phyloP scores from a whole-genome alignment of 345 rosid genomes.

The Lumnitzera littorea region DNA sequence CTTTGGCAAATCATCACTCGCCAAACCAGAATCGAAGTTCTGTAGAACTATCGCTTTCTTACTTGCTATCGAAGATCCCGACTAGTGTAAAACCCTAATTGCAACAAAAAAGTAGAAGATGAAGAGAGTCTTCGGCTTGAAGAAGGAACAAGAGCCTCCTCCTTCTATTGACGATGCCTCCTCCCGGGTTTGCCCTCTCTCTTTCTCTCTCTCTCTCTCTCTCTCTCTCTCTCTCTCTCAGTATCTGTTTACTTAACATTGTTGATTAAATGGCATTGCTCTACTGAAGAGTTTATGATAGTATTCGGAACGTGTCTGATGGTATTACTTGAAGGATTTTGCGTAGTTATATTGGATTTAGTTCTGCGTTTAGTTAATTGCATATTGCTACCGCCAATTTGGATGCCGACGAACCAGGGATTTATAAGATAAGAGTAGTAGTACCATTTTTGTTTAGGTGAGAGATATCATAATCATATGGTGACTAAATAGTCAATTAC shows the following conservation, averaged over 20 bases:
- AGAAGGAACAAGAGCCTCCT: constrained; percentile 83
- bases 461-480: no score
- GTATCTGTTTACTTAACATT: no score
- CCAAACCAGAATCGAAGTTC: not conserved
- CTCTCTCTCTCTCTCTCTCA: not conserved
- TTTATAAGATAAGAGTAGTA: no score
- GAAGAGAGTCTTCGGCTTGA: constrained; percentile 73
- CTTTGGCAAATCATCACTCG: no score
- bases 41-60: not conserved
- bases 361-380: no score
- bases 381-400: no score
- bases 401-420: no score
- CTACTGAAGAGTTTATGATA: not conserved
- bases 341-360: no score
- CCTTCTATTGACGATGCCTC: constrained; percentile 78
- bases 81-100: not conserved
- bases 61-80: not conserved
- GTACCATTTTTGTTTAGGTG: no score
- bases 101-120: constrained; percentile 16
- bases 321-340: no score
- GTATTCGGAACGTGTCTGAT: no score
- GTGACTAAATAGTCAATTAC: no score
- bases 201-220: not conserved
- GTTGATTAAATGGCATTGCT: not conserved
- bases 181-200: constrained; percentile 46